A percentile compares a stretch with the other conserved stretches of the same genome.
Conservation (phyloP, 106 monocot species). For the Platanthera guangdongensis region DNA sequence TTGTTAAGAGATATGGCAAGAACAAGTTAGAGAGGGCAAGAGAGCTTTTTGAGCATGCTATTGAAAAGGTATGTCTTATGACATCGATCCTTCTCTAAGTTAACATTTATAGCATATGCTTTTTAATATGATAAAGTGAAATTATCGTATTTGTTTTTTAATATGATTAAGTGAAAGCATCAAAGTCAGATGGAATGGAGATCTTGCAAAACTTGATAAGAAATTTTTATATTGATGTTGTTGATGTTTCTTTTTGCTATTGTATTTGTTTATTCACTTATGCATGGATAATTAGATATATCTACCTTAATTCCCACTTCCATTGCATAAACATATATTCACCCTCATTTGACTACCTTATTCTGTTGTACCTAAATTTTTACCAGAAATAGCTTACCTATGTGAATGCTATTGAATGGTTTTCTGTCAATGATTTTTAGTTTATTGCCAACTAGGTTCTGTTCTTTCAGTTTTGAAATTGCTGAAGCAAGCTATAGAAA, state of each 20-base stretch:
- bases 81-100: background rate
- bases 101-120: background rate
- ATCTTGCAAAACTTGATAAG: background rate
- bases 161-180: background rate
- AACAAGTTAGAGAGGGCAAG: slow-evolving; percentile 80
- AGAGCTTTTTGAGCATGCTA: slow-evolving; percentile 84
- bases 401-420: background rate
- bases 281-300: background rate
- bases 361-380: background rate
- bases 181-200: background rate
- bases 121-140: background rate
- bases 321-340: background rate
- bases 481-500: background rate
- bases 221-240: background rate
- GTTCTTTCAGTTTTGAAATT: background rate
- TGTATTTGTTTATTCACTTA: background rate
- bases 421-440: background rate
- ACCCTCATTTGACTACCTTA: background rate
- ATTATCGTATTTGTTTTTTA: background rate
- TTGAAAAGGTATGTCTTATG: slow-evolving; percentile 54
- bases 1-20: slow-evolving; percentile 88
- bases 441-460: background rate
- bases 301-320: background rate
- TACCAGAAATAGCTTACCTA: background rate
- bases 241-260: background rate